Evolutionary conservation across 352 stramenopile species (phyloP), one percentile per base, ranked within the genome.

Genomic region (Saprolegnia diclina): DNA sequence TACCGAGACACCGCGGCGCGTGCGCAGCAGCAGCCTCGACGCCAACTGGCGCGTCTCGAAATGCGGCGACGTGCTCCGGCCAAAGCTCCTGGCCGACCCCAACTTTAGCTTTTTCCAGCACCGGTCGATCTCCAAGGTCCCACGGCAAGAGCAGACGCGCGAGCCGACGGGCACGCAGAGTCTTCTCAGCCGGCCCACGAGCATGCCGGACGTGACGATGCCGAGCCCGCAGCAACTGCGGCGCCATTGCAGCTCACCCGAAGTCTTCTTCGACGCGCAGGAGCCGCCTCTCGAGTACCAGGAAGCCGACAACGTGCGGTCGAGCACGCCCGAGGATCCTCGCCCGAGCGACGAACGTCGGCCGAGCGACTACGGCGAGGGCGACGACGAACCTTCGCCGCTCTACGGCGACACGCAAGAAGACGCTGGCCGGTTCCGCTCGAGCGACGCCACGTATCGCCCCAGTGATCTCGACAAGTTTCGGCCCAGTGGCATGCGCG

Each of bases 101-200:
- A n/a, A 54, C 16, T 69, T 69, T 37, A 69, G 63, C 53, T 69
- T 69, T 37, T 69, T 69, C 29, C 29, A 50, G 7, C 63, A 61
- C 45, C 63, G 63, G 14, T 62, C 63, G 9, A 5, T 35, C 46
- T 32, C 26, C 16, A 50, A 11, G 29, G 13, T 29, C 10, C 13
- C 13, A 37, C 18, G 9, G 52, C 5, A 50, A 42, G 52, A 57
- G 7, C 22, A 57, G 52, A 57, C 32, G 52, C 22, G 32, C 9
- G 9, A 7, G 16, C 32, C 32, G 9, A 16, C 22, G 18, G 21
- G 21, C 18, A 52, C 18, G 45, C 18, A 52, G 7, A 57, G 52
- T 38, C 14, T 57, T 16, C 32, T 57, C 22, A 16, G 7, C 7
- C 52, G 52, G 7, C 52, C 52, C 22, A 57, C 16, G 52, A 57